phyloP scores from a whole-genome alignment of 495 filamentous ascomycete species.

The Neurospora sublineolata region DNA sequence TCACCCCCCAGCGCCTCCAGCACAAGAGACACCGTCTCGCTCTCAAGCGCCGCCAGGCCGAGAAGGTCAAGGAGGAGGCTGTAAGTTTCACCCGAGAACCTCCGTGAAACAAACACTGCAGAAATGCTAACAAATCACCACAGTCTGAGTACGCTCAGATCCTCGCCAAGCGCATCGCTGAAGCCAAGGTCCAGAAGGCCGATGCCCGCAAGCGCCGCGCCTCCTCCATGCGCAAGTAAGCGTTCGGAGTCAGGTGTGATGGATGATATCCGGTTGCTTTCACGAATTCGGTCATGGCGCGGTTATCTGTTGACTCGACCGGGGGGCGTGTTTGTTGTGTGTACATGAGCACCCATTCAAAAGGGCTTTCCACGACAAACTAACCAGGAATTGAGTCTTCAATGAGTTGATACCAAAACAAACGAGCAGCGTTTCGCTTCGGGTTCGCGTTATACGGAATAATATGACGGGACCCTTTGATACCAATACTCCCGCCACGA shows the following conservation, averaged over 20 bases:
- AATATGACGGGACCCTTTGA: background rate
- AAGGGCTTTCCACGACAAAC: background rate
- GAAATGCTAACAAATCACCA: slow-evolving; percentile 27
- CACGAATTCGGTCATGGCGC: slow-evolving; percentile 25
- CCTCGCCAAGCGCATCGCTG: slow-evolving; percentile 86
- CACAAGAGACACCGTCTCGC: slow-evolving; percentile 96
- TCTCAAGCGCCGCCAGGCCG: slow-evolving; percentile 91
- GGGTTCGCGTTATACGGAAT: background rate
- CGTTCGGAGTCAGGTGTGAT: slow-evolving; percentile 30
- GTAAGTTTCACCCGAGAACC: slow-evolving; percentile 47
- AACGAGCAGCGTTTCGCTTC: background rate
- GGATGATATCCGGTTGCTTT: slow-evolving; percentile 24
- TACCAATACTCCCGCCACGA: background rate
- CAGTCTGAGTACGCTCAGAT: slow-evolving; percentile 88
- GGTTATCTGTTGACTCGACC: slow-evolving; percentile 7
- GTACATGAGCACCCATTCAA: background rate
- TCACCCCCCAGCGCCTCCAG: slow-evolving; percentile 98
- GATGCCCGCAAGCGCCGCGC: slow-evolving; percentile 92
- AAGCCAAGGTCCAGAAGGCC: slow-evolving; percentile 82
- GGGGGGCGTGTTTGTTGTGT: background rate
- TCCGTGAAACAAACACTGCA: background rate
- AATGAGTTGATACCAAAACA: background rate
- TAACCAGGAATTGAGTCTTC: background rate
- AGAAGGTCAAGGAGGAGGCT: slow-evolving; percentile 93
- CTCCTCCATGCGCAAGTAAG: slow-evolving; percentile 89